Conservation (phyloP, 2,329 filamentous ascomycete species). For the Clonostachys rosea region DNA sequence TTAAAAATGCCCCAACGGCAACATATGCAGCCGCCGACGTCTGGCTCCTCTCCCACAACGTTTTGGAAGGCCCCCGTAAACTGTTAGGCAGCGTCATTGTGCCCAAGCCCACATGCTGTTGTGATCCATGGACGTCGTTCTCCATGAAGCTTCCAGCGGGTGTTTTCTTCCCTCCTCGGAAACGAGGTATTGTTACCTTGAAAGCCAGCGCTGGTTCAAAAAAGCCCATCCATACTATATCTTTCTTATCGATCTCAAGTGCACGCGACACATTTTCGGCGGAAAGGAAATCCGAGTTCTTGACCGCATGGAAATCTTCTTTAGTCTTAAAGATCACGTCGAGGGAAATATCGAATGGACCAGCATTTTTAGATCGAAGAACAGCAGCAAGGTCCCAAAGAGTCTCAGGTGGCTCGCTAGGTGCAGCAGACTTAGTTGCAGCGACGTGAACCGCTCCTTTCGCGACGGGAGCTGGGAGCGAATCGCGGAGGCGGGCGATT, state of each 20-base stretch:
- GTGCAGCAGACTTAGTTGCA: background rate
- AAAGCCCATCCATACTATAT: conserved; percentile 28
- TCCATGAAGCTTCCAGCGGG: conserved; percentile 20
- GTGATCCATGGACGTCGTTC: conserved; percentile 19
- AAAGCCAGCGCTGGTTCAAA: conserved; percentile 41
- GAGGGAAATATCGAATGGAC: conserved; percentile 43
- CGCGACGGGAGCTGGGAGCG: background rate
- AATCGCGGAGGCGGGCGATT: background rate
- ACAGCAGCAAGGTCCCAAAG: conserved; percentile 27
- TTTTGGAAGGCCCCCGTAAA: no score
- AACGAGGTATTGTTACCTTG: conserved; percentile 32
- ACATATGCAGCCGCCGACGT: no score
- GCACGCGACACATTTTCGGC: background rate
- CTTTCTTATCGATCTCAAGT: background rate
- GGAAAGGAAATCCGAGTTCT: conserved; percentile 24
- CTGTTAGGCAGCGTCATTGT: no score
- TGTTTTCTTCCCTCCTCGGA: conserved; percentile 5
- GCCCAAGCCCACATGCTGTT: conserved; percentile 2
- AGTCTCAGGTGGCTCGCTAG: background rate
- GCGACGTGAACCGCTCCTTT: background rate
- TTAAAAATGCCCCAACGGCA: no score
- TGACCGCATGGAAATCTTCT: conserved; percentile 24
- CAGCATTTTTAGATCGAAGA: conserved; percentile 41
- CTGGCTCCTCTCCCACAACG: no score
- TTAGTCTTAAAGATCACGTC: conserved; percentile 38